These are phyloP conservation scores for Mycena amicta DNA, from an alignment of 768 basidiomycete genomes.

Conservation along the genomic window DNA sequence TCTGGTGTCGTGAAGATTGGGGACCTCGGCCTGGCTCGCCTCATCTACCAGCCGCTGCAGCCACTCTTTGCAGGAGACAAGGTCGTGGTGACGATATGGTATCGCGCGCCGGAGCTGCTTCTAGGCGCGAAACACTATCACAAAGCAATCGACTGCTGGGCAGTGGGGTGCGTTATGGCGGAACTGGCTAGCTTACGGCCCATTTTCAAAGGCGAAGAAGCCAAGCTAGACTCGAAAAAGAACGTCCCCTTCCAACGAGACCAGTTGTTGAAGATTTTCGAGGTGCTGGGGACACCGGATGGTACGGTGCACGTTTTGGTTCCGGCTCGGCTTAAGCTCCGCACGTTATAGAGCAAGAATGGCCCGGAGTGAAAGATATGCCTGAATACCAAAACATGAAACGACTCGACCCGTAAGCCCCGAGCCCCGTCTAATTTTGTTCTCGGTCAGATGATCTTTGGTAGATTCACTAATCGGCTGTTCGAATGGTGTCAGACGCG, in stretches of 20 bases:
- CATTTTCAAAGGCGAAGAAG: constrained; percentile 99
- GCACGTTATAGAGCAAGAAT: constrained; percentile 66
- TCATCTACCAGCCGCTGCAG: constrained; percentile 90
- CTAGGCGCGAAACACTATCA: constrained; percentile 98
- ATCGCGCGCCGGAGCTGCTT: constrained; percentile 93
- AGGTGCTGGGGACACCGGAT: constrained; percentile 87
- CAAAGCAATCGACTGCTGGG: constrained; percentile 96
- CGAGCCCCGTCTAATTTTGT: not conserved
- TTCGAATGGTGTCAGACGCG: constrained; percentile 75
- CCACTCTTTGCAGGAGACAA: constrained; percentile 93
- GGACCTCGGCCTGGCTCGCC: constrained; percentile 92
- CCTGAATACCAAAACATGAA: constrained; percentile 87
- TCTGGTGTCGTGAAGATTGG: constrained; percentile 93
- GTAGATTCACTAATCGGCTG: constrained; percentile 57
- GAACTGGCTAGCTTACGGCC: constrained; percentile 92
- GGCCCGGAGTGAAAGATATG: constrained; percentile 85
- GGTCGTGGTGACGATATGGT: constrained; percentile 99
- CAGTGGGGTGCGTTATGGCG: constrained; percentile 96
- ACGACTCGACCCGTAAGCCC: constrained; percentile 68
- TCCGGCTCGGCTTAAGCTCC: not conserved
- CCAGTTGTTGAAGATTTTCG: constrained; percentile 94
- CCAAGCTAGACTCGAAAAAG: constrained; percentile 96
- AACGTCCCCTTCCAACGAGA: constrained; percentile 96
- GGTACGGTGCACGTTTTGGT: constrained; percentile 48
- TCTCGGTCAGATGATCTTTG: not conserved